A percentile compares a stretch with the other conserved stretches of the same genome.
These are phyloP conservation scores for Blastobotrys buckinghamii DNA, from an alignment of 1,139 yeast species.

Conservation along the genomic window DNA sequence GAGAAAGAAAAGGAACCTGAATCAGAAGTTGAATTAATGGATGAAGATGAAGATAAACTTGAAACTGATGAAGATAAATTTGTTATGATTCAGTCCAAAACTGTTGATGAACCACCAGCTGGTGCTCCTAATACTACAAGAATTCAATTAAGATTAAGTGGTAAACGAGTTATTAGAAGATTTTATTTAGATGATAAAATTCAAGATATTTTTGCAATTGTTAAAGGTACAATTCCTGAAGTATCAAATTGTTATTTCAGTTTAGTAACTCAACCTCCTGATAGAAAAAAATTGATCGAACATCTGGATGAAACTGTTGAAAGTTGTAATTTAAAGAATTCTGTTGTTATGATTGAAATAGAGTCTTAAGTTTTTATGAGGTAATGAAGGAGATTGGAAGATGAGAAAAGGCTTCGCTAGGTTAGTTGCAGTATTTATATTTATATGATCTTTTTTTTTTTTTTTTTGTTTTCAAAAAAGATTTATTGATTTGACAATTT, in stretches of 20 bases:
- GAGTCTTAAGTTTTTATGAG: slow-evolving; percentile 9
- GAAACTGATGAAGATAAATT: slow-evolving; percentile 35
- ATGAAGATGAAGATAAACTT: slow-evolving; percentile 13
- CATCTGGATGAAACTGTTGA: slow-evolving; percentile 56
- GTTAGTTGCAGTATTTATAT: too few species aligned
- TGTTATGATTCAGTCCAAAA: slow-evolving; percentile 42
- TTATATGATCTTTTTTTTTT: too few species aligned
- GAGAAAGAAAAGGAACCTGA: slow-evolving; percentile 2
- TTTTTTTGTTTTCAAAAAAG: too few species aligned
- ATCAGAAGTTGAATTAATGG: slow-evolving; percentile 6
- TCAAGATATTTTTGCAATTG: slow-evolving; percentile 51
- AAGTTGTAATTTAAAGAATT: slow-evolving; percentile 74
- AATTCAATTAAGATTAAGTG: slow-evolving; percentile 70
- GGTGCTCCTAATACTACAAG: slow-evolving; percentile 55
- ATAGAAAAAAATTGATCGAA: slow-evolving; percentile 59
- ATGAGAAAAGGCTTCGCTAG: neutral
- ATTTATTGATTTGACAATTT: too few species aligned
- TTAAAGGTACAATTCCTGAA: slow-evolving; percentile 47
- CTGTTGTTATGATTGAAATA: slow-evolving; percentile 68
- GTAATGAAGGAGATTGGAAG: slow-evolving; percentile 24
- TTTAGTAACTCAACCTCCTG: slow-evolving; percentile 45
- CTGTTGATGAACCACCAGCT: slow-evolving; percentile 59
- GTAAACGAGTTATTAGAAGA: slow-evolving; percentile 80
- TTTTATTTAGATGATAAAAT: slow-evolving; percentile 57
- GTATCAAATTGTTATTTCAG: slow-evolving; percentile 51